phyloP scores from a whole-genome alignment of 805 yeast species.

The Candida bentonensis region DNA sequence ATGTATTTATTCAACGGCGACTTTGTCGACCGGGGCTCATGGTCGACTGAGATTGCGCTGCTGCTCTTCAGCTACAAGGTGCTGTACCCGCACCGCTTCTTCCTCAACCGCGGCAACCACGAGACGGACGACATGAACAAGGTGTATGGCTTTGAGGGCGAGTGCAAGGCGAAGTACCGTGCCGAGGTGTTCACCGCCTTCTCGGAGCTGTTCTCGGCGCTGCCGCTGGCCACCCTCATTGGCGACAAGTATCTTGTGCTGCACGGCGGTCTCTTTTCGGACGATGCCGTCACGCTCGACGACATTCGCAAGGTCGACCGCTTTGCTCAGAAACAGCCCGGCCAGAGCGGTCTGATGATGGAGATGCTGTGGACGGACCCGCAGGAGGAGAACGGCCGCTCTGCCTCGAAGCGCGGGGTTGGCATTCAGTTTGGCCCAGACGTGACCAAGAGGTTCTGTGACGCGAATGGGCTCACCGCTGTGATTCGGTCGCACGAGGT shows the following conservation, averaged over 20 bases:
- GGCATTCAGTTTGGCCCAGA: constrained; percentile 97
- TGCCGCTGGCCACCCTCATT: constrained; percentile 77
- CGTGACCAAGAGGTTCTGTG: constrained; percentile 66
- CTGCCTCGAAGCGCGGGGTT: constrained; percentile 85
- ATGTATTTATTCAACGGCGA: constrained; percentile 88
- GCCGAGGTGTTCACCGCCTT: constrained; percentile 70
- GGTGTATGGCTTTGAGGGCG: constrained; percentile 93
- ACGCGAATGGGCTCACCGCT: constrained; percentile 55
- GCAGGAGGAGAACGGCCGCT: constrained; percentile 59
- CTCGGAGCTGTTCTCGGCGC: constrained; percentile 68
- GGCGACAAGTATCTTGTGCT: constrained; percentile 70
- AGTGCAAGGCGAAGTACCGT: constrained; percentile 73
- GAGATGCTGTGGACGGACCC: constrained; percentile 98
- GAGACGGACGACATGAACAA: constrained; percentile 95
- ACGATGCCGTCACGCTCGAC: constrained; percentile 52
- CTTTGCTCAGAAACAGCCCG: constrained; percentile 62
- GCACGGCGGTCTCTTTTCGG: constrained; percentile 91
- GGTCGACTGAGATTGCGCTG: constrained; percentile 95
- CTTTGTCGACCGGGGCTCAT: constrained; percentile 94
- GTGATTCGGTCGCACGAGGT: constrained; percentile 93
- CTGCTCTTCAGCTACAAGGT: constrained; percentile 65
- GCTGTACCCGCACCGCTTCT: constrained; percentile 54
- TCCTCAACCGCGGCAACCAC: constrained; percentile 87
- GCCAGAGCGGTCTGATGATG: constrained; percentile 86
- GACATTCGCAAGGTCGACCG: constrained; percentile 65